Conservation (phyloP, 371 early-diverging fungal genomes). For the Funneliformis caledonium region DNA sequence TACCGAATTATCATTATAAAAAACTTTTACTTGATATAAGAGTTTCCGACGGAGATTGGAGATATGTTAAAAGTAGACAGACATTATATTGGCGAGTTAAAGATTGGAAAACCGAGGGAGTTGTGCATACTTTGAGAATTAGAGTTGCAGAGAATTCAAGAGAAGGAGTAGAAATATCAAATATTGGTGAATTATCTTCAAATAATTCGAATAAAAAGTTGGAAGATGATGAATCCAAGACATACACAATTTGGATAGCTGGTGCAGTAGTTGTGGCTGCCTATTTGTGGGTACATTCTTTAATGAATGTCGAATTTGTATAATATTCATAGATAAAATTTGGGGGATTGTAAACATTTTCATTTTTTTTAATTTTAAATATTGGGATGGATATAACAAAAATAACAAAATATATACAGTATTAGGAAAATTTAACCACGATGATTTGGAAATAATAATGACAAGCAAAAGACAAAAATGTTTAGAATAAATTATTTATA, state of each 20-base stretch:
- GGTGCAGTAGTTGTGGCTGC: neutral
- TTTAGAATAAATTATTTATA: too few relatives aligned
- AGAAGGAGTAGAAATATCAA: neutral
- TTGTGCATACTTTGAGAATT: conserved; percentile 28
- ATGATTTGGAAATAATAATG: too few relatives aligned
- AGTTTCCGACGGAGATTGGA: conserved; percentile 70
- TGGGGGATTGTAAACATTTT: too few relatives aligned
- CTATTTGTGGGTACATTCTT: neutral
- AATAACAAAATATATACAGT: too few relatives aligned
- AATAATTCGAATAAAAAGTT: neutral
- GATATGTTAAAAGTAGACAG: conserved; percentile 65
- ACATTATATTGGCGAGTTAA: conserved; percentile 58
- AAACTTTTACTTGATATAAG: conserved; percentile 53
- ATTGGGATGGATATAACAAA: too few relatives aligned
- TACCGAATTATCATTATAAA: conserved; percentile 75
- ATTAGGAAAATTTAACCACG: too few relatives aligned
- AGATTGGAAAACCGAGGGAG: conserved; percentile 29
- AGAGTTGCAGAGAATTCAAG: neutral
- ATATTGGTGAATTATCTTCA: neutral
- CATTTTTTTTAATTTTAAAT: too few relatives aligned
- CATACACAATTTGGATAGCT: neutral
- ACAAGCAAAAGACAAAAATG: too few relatives aligned
- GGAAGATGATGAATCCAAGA: neutral
- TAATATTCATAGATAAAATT: too few relatives aligned
- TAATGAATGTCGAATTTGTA: too few relatives aligned